Base-by-base conservation (phyloP, 441 rosid species). In the Francoa sonchifolia region DNA sequence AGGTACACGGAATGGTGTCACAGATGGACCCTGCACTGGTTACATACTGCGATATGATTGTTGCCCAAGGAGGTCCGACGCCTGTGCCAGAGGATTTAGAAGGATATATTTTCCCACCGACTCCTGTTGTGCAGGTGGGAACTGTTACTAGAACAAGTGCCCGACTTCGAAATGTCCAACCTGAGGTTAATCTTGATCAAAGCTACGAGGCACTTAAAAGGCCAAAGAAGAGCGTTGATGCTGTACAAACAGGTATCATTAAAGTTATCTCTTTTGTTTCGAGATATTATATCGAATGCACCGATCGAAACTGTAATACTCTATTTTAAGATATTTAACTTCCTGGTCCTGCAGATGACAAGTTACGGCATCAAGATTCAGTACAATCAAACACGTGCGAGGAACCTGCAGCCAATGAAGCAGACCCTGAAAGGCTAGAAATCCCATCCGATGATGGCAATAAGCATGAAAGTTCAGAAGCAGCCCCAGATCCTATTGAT, bases 1-100 rank as follows among this genome's bases (percentile, higher is more conserved):
- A 92, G 99, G 99, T 92, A 48, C 81, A 81, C 40, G 95, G 95
- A 57, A 87, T 92, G 99, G 59, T 92, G 43, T 75, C 99, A 15
- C 95, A 92, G 65, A 87, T 92, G 95, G 99, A 92, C 55, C 93
- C 97, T 58, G 84, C 95, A 26, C 77, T 92, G 28, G 69, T 83
- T 23, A 68, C 78, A n/a, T 74, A 40, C 63, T 92, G 97, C 48
- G 95, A 92, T 47, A 92, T 87, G 73, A 87, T 92, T 32, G 77
- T 77, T 12, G 73, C 67, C 40, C 78, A 83, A 73, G 99, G 97
- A 27, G 97, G 97, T 54, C 99, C 95, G 6, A 49, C 67, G 14
- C 65, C 64, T 54, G 54, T 81, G 50, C 93, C 97, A 26, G 95
- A 81, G 60, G 94, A 76, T 55, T 51, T 82, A 36, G 79, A 74